Percentiles rank a stretch among this genome's conserved stretches.
These are phyloP conservation scores for Phalaenopsis aphrodite DNA, from an alignment of 106 monocot genomes.

Conservation along the genomic window DNA sequence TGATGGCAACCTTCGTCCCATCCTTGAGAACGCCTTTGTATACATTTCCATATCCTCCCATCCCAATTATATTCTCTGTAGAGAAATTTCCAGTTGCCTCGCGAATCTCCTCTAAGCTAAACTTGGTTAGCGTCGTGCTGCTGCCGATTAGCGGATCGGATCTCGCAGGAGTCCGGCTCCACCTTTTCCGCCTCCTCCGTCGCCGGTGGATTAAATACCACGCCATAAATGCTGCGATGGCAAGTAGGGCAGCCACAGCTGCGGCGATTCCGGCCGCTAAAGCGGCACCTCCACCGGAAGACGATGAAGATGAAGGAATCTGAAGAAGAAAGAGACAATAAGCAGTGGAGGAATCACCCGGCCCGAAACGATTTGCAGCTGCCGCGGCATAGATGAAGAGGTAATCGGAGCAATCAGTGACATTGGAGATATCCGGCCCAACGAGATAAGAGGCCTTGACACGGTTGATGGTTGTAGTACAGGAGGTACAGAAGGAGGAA, in stretches of 20 bases:
- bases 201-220: conserved; percentile 9
- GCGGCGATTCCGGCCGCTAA: conserved; percentile 1
- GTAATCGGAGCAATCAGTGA: conserved; percentile 51
- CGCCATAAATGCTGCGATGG: not conserved
- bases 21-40: conserved; percentile 52
- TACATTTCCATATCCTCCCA: conserved; percentile 80
- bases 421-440: conserved; percentile 42
- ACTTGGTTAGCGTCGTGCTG: conserved; percentile 59
- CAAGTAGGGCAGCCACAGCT: conserved; percentile 10
- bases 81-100: conserved; percentile 58
- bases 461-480: conserved; percentile 43
- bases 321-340: conserved; percentile 51
- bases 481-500: conserved; percentile 56
- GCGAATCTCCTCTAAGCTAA: conserved; percentile 66
- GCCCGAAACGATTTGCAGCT: conserved; percentile 38
- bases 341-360: conserved; percentile 43
- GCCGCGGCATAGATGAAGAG: conserved; percentile 66
- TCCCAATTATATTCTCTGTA: conserved; percentile 65
- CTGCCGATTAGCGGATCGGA: conserved; percentile 23
- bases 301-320: not conserved
- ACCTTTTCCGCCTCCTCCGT: not conserved
- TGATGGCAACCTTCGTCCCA: conserved; percentile 57
- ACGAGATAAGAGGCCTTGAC: conserved; percentile 45
- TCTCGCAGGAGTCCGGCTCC: not conserved
- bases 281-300: not conserved